These are phyloP conservation scores for Trichoderma virens DNA, from an alignment of 495 filamentous ascomycete species.

Conservation along the genomic window DNA sequence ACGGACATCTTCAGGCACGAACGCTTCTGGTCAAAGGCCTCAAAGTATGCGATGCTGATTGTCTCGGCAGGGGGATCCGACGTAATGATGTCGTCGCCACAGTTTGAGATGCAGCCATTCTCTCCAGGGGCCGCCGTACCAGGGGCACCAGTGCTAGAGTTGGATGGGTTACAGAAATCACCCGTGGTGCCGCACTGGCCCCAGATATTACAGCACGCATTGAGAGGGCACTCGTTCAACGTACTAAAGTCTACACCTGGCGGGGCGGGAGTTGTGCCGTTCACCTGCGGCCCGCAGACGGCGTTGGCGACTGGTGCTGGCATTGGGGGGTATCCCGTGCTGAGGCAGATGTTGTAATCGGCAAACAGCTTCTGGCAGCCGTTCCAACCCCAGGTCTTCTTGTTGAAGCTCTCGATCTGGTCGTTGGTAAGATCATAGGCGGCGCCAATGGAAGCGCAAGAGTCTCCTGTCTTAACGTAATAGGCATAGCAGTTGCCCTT, in stretches of 20 bases:
- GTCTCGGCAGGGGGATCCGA: constrained; percentile 11
- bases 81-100: constrained; percentile 32
- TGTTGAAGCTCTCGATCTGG: constrained; percentile 28
- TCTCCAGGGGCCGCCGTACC: constrained; percentile 26
- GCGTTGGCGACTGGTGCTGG: constrained; percentile 30
- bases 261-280: constrained; percentile 23
- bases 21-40: constrained; percentile 21
- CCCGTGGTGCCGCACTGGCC: constrained; percentile 41
- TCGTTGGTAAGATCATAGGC: constrained; percentile 15
- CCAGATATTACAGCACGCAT: constrained; percentile 32
- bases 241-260: constrained; percentile 12
- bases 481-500: constrained; percentile 28
- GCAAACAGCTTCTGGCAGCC: constrained; percentile 29
- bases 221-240: constrained; percentile 31
- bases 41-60: constrained; percentile 23
- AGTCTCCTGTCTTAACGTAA: constrained; percentile 20
- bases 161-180: constrained; percentile 37
- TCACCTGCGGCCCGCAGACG: constrained; percentile 38
- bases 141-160: constrained; percentile 22
- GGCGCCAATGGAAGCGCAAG: constrained; percentile 14
- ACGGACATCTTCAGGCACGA: constrained; percentile 19
- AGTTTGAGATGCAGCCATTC: constrained; percentile 43
- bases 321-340: constrained; percentile 37
- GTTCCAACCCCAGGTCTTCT: constrained; percentile 38
- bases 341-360: constrained; percentile 37